Conservation (phyloP, 116 monocot species). For the Iris pallida region DNA sequence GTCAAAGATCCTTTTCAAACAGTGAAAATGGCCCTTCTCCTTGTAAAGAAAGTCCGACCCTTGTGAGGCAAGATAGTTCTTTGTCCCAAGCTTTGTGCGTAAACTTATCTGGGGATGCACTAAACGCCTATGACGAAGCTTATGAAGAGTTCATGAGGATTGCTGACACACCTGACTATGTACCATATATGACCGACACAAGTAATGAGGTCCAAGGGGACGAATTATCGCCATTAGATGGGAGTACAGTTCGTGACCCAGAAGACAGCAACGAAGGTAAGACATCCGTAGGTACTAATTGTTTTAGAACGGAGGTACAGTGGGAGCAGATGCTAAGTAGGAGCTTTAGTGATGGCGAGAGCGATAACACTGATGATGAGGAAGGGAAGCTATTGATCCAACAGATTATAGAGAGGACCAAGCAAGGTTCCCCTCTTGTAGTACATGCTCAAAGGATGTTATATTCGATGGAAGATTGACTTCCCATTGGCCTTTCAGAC, state of each 20-base stretch:
- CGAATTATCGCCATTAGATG: background rate
- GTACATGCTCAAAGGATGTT: conserved; percentile 36
- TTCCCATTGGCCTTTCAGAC: too few species aligned
- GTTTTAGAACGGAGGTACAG: background rate
- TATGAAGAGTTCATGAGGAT: conserved; percentile 36
- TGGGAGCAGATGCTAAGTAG: too few species aligned
- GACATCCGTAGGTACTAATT: background rate
- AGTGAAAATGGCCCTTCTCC: conserved; percentile 21
- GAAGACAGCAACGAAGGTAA: background rate
- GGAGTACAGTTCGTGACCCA: conserved; percentile 12
- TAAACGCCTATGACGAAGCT: conserved; percentile 39
- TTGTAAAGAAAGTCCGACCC: conserved; percentile 14
- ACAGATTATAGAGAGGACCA: conserved; percentile 40
- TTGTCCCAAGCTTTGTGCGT: conserved; percentile 17
- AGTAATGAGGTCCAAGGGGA: background rate
- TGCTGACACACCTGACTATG: background rate
- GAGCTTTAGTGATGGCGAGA: conserved; percentile 1
- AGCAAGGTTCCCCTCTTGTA: conserved; percentile 31
- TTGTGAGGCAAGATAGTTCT: background rate
- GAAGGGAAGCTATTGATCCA: conserved; percentile 29
- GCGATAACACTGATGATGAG: conserved; percentile 7
- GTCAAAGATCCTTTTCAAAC: conserved; percentile 12
- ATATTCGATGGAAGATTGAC: conserved; percentile 19
- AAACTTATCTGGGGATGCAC: conserved; percentile 35
- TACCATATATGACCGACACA: background rate